Base-by-base conservation (phyloP, 371 early-diverging fungal genomes). In the Mucor lusitanicus region DNA sequence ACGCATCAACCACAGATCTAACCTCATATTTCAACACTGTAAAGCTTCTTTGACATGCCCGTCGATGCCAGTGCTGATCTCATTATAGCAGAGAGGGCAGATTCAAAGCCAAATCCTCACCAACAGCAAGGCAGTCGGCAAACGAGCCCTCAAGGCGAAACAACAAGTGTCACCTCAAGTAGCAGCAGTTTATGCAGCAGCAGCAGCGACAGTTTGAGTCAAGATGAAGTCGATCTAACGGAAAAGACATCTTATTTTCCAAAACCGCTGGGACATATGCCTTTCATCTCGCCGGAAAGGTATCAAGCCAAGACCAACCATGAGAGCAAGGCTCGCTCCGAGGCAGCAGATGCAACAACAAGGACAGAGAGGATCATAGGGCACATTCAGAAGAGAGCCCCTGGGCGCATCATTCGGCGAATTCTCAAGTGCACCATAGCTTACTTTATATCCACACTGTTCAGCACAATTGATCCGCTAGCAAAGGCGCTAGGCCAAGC, bases 381-480 rank as follows among this genome's bases (percentile, higher is more conserved):
- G 5, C 59, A 67, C 46, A 17, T 79, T 1, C 74, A 75, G 58
- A 64, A 62, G 48, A 70, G 62, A 50, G 79, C 83, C 25, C 82
- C 87, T 0, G 70, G 72, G 6, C 75, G 85, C 53, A 74, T 85
- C 12, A 75, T 85, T 12, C 82, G 80, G 37, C 80, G 87, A 3
- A 78, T 83, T 4, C 65, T 85, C 61, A 85, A 85, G 69, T 80
- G 80, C 42, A 74, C 78, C 7, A 50, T 81, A 1, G 84, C 87
- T 4, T 75, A 77, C 23, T 84, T 78, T 46, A 59, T 83, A 6
- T 68, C 82, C 5, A 77, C 80, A 0, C 48, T 79, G 2, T 67
- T 87, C 64, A 69, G 78, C 55, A 63, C 83, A 19, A 78, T 87
- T 33, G 63, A 46, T 6, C 76, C 72, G 0, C 30, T 84, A 23